Base-by-base conservation (phyloP, 495 filamentous ascomycete species). In the Hypoxylon lienhwacheense region DNA sequence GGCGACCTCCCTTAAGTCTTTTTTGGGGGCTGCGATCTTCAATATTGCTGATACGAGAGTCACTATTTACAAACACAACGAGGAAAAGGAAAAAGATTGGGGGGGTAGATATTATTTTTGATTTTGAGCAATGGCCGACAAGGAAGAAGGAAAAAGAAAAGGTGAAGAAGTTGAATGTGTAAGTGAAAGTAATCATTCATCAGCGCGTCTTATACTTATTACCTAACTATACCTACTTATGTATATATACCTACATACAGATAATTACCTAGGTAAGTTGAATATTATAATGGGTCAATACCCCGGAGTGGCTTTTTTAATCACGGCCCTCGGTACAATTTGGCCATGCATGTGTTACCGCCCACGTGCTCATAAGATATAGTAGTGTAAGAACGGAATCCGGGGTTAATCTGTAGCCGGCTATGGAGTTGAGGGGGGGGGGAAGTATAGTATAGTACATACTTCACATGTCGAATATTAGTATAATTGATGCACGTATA, bases 331-430 rank as follows among this genome's bases (percentile, higher is more conserved):
- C 37, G 37, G 37, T 41, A 41, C 4, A 41, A 25, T 12, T 20
- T 20, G 37, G 19, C 1, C 37, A 31, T 8, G 35, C 49, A 59
- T 47, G 49, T 48, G 44, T 16, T 48, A 24, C 12, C 19, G 12
- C 15, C 32, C 50, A 60, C 56, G 50, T 60, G 56, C 50, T 37
- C 29, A 12, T 17, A 40, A 46, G n/a, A 17, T 12, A 11, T 12
- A 8, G 5, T 7, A 33, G 10, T 14, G 8, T 24, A 14, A 6
- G 20, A 28, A 45, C 56, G 56, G 56, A 55, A 60, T 60, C 56
- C 56, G 56, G 56, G 56, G 50, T 55, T 60, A 40, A n/a, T 40
- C 43, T 53, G 31, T 49, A 44, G 16, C 55, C 49, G 56, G 40
- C 15, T 35, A 39, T 49, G 46, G 46, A 33, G 22, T 10, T 31